Evolutionary conservation across 305 asterid species (phyloP), one percentile per base, ranked within the genome.

Genomic region (Fraxinus angustifolia): DNA sequence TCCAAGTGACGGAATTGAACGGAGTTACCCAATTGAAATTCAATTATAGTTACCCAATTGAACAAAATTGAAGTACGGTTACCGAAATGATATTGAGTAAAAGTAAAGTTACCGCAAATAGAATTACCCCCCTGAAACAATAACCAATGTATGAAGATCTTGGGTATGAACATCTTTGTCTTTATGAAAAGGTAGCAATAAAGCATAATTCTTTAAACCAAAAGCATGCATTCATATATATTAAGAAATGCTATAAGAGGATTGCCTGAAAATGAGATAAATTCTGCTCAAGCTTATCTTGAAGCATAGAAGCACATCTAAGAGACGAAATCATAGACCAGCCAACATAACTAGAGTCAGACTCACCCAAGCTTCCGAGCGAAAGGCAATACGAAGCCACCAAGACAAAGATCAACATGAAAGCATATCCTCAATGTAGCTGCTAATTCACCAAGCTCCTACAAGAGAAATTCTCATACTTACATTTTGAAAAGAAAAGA

Each of bases 321-420:
- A 70, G 42, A 70, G 23, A 30, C 2, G 42, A 7, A 16, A 70
- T 19, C 23, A 70, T 17, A 58, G 30, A 33, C 74, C 30, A 78
- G 16, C 65, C 31, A 35, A 78, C 71, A 76, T 19, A 77, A 48
- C 40, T 74, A 35, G 77, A 45, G 73, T 21, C 81, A 48, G 72
- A 78, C 96, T 67, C 90, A 94, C 99, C 99, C 99, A 82, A 96
- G 97, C 86, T 88, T 93, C 84, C 98, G 97, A 88, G 99, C 99
- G 81, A 96, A 96, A 58, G 99, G 99, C 84, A 96, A 86, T 53
- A 96, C 99, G 85, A 93, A 96, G 71, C 98, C 99, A 82, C 99
- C 98, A 74, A 96, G 97, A 91, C 99, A 96, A 75, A 96, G 98
- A 88, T 94, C 99, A 82, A 96, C 98, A 87, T 96, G 99, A 81